Base-by-base conservation (phyloP, 2,329 filamentous ascomycete species). In the Pezicula radicicola region DNA sequence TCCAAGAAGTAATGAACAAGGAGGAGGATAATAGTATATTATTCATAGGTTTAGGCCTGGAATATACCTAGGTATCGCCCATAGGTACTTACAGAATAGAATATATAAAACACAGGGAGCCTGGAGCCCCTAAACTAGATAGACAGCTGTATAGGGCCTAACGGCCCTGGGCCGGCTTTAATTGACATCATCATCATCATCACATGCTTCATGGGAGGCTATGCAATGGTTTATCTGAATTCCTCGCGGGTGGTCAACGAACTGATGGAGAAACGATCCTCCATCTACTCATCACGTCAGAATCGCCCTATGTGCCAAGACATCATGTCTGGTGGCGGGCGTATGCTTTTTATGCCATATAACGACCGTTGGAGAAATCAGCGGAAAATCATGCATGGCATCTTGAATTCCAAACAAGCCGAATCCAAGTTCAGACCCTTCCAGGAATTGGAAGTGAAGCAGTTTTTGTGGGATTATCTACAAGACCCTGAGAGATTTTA, bases 201-300 rank as follows among this genome's bases (percentile, higher is more conserved):
- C n/a, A n/a, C n/a, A n/a, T n/a, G n/a, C n/a, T n/a, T n/a, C n/a
- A n/a, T n/a, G n/a, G n/a, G n/a, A n/a, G n/a, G n/a, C n/a, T n/a
- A n/a, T n/a, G n/a, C n/a, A n/a, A n/a, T n/a, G n/a, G n/a, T n/a
- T n/a, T n/a, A n/a, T 15, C 66, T 76, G 4, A 76, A 76, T 55
- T 67, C 56, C 12, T 55, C 65, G 21, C 69, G 72, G 7, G 70
- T 73, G 2, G 67, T 72, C 19, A 60, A 59, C 2, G 69, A 72
- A 39, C 48, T 62, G 3, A 47, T 60, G 46, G 56, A 61, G 43
- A 53, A 55, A 47, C 55, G 57, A 39, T 54, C 60, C 12, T 47
- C 51, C 16, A 55, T 62, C 28, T 62, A 61, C 51, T 60, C 52
- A 4, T 61, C 60, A 6, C 52, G 61, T 10, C 41, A 49, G 7